Evolutionary conservation across 2,329 filamentous ascomycete genomes (phyloP).

Genomic region (Plenodomus lindquistii): DNA sequence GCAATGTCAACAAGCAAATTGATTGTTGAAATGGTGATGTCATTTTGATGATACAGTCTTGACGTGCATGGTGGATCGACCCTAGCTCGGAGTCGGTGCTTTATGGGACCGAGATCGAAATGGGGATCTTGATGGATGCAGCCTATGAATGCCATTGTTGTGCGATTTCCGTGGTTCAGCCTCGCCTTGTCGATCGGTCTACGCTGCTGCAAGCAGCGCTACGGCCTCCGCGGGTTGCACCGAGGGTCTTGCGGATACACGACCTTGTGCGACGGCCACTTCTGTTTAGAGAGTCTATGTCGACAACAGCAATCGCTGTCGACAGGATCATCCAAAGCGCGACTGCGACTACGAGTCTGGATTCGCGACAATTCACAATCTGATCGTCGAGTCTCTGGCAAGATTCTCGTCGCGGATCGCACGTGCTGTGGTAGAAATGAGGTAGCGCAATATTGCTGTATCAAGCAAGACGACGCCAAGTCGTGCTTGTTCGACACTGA

Average conservation of each 20-base stretch:
- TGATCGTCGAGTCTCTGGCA: not conserved
- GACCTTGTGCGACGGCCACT: not conserved
- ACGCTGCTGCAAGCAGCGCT: conserved; percentile 4
- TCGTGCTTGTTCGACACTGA: conserved; percentile 4
- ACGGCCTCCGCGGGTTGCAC: conserved; percentile 15
- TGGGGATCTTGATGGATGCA: conserved; percentile 8
- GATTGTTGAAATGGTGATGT: conserved; percentile 24
- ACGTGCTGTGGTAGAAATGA: not conserved
- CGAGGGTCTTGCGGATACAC: not conserved
- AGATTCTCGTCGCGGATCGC: not conserved
- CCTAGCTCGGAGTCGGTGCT: conserved; percentile 18
- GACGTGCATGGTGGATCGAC: conserved; percentile 1
- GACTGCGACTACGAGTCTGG: too few species aligned
- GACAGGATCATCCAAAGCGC: too few species aligned
- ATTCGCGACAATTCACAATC: too few species aligned
- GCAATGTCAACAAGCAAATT: not conserved
- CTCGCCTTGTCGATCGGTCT: conserved; percentile 9
- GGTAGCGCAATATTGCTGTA: conserved; percentile 1
- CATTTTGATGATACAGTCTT: conserved; percentile 9
- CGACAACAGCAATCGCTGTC: too few species aligned
- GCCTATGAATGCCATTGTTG: conserved; percentile 1
- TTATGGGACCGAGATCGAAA: conserved; percentile 12
- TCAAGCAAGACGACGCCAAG: conserved; percentile 8
- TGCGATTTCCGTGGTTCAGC: conserved; percentile 12
- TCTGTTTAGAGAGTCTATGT: not conserved